Conservation (phyloP, 495 filamentous ascomycete species). For the Neurospora sp. region DNA sequence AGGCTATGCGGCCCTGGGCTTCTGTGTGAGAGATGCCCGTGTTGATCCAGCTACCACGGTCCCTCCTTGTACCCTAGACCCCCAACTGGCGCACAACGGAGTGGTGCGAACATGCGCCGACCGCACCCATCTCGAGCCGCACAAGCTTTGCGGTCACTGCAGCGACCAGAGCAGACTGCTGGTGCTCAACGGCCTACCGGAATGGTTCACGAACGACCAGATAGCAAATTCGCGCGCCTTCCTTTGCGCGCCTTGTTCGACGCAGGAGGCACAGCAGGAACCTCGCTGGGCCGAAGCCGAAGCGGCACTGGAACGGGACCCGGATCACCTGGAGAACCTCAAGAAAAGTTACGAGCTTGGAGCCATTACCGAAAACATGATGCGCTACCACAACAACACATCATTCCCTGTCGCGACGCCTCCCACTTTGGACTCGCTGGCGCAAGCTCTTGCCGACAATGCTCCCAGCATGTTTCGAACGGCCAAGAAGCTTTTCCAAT, state of each 20-base stretch:
- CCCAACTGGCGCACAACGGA: neutral
- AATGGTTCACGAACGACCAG: neutral
- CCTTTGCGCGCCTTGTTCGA: neutral
- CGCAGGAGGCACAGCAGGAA: neutral
- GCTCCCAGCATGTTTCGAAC: neutral
- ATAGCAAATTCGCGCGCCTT: neutral
- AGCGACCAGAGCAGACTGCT: neutral
- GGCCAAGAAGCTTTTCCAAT: neutral
- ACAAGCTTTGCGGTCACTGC: neutral
- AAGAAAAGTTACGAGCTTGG: neutral
- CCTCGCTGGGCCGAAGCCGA: neutral
- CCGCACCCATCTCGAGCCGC: neutral
- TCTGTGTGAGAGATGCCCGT: neutral
- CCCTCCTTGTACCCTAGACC: neutral
- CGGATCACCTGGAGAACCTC: neutral
- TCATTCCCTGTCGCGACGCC: neutral
- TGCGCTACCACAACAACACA: neutral
- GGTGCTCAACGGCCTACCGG: neutral
- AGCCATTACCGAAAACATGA: neutral
- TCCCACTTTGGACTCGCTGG: neutral
- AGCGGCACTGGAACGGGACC: neutral
- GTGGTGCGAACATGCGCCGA: neutral
- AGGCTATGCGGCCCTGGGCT: neutral
- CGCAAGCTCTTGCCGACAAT: neutral
- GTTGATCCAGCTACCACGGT: neutral